Evolutionary conservation across 345 rosid species (phyloP), one percentile per base, ranked within the genome.

Genomic region (Hibiscus trionum): DNA sequence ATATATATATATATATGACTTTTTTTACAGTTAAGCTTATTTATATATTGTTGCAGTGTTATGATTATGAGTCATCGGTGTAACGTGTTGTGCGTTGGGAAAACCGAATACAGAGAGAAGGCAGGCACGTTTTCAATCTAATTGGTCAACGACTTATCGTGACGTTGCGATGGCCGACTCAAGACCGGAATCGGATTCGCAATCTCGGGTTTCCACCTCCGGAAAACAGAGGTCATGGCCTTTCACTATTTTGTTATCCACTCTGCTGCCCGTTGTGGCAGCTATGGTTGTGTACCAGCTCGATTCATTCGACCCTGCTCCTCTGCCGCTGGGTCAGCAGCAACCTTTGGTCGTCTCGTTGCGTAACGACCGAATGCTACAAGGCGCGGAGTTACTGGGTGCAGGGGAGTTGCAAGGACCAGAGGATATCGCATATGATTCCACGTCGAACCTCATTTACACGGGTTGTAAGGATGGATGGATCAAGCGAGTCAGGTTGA

Each of bases 391-490:
- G 70, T 31, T 60, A 57, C 56, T 91, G 55, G 96, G 93, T 0
- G 26, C 5, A 0, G 90, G 86, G 50, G 56, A 57, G 69, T 61
- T 91, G 58, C 61, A 14, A 16, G 87, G 61, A 17, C 92, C 97
- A 0, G 97, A 92, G 70, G 97, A 92, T 72, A 67, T 92, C 44
- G 82, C 77, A 0, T 87, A 86, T 53, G 90, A 90, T 44, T 4
- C 46, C 4, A 67, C 49, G 39, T 77, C 88, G 4, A 69, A 74
- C 5, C 10, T 81, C 33, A 72, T 90, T 16, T 92, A 87, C 68
- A 88, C 96, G 1, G 80, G 89, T 0, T 87, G 88, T 26, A 76
- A 37, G 0, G 98, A 93, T 71, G 98, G 96, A n/a, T 94, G 98
- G 98, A 75, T 94, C 46, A 90, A 87, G 75, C 85, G 87, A 69